Conservation (phyloP, 257 asterid genomes). For the Solanum tacnaense region DNA sequence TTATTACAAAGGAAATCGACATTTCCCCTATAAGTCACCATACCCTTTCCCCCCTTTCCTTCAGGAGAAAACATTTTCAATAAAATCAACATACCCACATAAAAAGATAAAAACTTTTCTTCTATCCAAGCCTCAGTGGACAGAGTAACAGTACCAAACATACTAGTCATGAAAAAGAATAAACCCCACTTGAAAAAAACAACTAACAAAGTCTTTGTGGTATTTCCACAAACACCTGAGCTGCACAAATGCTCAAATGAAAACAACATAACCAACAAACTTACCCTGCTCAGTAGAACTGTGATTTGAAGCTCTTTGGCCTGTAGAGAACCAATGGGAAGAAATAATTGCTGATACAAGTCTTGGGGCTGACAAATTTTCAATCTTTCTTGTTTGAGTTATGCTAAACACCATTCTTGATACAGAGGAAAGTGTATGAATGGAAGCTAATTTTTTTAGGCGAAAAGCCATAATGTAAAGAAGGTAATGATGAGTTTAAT, state of each 20-base stretch:
- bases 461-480: constrained; percentile 18
- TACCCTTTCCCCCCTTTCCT: neutral
- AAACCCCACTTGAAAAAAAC: neutral
- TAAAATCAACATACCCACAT: neutral
- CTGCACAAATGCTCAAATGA: neutral
- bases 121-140: neutral
- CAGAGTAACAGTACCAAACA: neutral
- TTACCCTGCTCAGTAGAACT: constrained; percentile 16
- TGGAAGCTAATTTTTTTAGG: constrained; percentile 11
- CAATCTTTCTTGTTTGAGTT: neutral
- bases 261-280: neutral
- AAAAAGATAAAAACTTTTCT: neutral
- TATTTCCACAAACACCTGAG: constrained; percentile 40
- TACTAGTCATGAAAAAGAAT: neutral
- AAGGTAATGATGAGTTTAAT: neutral
- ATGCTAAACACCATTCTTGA: neutral
- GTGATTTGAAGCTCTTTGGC: neutral
- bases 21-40: neutral
- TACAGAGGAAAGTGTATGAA: constrained; percentile 10
- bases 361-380: constrained; percentile 3
- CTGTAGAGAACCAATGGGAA: constrained; percentile 7
- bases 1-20: neutral
- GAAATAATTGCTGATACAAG: neutral
- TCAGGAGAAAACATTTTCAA: neutral
- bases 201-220: neutral